Percentiles rank a stretch among this genome's conserved stretches.
Evolutionary conservation across 2,329 filamentous ascomycete species (phyloP).

Genomic region (Verticillium tricorpus): DNA sequence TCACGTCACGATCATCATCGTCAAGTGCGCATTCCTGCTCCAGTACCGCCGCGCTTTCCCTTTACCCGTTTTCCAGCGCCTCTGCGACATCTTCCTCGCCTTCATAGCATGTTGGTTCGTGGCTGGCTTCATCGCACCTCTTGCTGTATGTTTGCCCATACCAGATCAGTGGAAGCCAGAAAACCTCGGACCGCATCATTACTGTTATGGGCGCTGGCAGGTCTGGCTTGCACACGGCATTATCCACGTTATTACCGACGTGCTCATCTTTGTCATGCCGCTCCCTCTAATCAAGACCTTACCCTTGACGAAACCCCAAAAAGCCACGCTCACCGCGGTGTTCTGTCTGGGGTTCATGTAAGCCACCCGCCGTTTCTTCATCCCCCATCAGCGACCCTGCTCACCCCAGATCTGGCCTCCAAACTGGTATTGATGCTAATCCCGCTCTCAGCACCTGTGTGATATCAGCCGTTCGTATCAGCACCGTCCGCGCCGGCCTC

Average conservation of each 20-base stretch:
- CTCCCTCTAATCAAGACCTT: constrained; percentile 8
- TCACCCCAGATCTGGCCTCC: no score
- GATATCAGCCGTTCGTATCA: constrained; percentile 21
- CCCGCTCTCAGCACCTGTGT: constrained; percentile 1
- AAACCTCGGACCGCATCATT: neutral
- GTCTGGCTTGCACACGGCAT: constrained; percentile 5
- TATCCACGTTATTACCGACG: constrained; percentile 12
- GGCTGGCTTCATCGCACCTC: constrained; percentile 3
- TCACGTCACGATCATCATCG: constrained; percentile 19
- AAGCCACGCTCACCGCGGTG: constrained; percentile 7
- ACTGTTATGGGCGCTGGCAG: constrained; percentile 6
- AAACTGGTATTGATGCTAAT: neutral
- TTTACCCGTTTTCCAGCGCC: constrained; percentile 4
- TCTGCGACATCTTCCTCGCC: constrained; percentile 10
- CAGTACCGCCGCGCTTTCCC: constrained; percentile 31
- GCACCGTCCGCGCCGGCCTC: constrained; percentile 21
- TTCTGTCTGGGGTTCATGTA: constrained; percentile 13
- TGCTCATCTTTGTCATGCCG: constrained; percentile 13
- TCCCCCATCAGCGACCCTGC: no score
- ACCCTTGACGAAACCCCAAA: constrained; percentile 6
- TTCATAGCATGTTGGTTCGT: constrained; percentile 11
- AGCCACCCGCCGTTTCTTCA: neutral
- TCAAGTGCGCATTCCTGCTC: constrained; percentile 30
- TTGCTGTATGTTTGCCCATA: neutral
- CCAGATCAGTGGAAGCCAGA: neutral